Evolutionary conservation across 345 rosid species (phyloP), one percentile per base, ranked within the genome.

Genomic region (Melaleuca alternifolia): DNA sequence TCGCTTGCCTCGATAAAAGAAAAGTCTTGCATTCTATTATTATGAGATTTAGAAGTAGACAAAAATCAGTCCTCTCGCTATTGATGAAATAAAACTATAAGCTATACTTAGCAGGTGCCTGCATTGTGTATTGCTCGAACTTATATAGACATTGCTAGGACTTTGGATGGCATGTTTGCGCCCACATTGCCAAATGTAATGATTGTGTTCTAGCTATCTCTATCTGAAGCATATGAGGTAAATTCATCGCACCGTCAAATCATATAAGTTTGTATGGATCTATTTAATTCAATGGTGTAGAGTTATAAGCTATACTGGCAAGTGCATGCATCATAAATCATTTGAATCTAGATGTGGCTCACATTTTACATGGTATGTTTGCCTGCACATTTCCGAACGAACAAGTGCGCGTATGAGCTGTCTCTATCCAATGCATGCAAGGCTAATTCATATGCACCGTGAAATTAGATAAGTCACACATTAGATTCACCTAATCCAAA

Each of bases 131-230:
- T n/a, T n/a, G n/a, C n/a, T n/a, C n/a, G n/a, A n/a, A n/a, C n/a
- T n/a, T n/a, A n/a, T n/a, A n/a, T n/a, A n/a, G n/a, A n/a, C n/a
- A n/a, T n/a, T 1, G 23, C 77, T 20, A 1, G 5, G 23, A 30
- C 44, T 15, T 62, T 14, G 30, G 10, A 65, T 30, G 77, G 44
- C 11, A 12, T 62, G 41, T 62, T 28, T 51, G 52, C 13, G 13
- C 52, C 2, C 52, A 51, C 33, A n/a, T n/a, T 6, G 26, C 3
- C 1, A n/a, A 0, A n/a, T 59, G 11, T n/a, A n/a, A n/a, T n/a
- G n/a, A n/a, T n/a, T n/a, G n/a, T n/a, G n/a, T n/a, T n/a, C n/a
- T n/a, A n/a, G n/a, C n/a, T n/a, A n/a, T n/a, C n/a, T n/a, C n/a
- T n/a, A n/a, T n/a, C n/a, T n/a, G n/a, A n/a, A n/a, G n/a, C n/a